phyloP scores from a whole-genome alignment of 208 protist species.

The Zelonia costaricensis region DNA sequence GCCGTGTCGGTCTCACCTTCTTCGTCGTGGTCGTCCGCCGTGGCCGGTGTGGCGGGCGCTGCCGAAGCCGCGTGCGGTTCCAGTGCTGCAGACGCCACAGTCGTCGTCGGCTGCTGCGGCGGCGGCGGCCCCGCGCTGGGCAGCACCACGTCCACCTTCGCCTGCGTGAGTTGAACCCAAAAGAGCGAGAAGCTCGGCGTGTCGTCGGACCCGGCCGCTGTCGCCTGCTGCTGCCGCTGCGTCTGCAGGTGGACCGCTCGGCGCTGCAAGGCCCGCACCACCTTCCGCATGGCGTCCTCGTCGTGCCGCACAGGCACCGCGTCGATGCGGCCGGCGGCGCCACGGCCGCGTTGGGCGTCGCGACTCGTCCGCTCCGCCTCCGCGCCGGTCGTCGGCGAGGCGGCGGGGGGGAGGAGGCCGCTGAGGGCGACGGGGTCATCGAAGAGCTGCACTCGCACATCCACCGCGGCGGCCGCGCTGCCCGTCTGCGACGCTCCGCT shows the following conservation, averaged over 20 bases:
- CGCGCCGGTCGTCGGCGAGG: background rate
- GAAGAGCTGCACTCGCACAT: constrained; percentile 55
- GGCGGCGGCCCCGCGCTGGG: background rate
- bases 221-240: background rate
- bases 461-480: background rate
- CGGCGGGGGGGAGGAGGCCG: constrained; percentile 6
- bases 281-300: constrained; percentile 71
- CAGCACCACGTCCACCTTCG: constrained; percentile 47
- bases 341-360: background rate
- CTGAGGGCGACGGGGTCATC: constrained; percentile 40
- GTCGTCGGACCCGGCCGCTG: background rate
- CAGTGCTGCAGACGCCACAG: too few relatives aligned
- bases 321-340: constrained; percentile 28
- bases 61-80: background rate
- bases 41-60: background rate
- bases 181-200: constrained; percentile 42
- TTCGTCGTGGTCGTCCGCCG: background rate
- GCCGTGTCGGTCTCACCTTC: background rate
- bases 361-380: background rate
- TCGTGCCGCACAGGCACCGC: constrained; percentile 70
- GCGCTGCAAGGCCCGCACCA: constrained; percentile 54
- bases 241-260: constrained; percentile 12
- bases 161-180: constrained; percentile 73
- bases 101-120: background rate
- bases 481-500: background rate